These are phyloP conservation scores for Septoria petroselini DNA, from an alignment of 2,329 filamentous ascomycete species.

Conservation along the genomic window DNA sequence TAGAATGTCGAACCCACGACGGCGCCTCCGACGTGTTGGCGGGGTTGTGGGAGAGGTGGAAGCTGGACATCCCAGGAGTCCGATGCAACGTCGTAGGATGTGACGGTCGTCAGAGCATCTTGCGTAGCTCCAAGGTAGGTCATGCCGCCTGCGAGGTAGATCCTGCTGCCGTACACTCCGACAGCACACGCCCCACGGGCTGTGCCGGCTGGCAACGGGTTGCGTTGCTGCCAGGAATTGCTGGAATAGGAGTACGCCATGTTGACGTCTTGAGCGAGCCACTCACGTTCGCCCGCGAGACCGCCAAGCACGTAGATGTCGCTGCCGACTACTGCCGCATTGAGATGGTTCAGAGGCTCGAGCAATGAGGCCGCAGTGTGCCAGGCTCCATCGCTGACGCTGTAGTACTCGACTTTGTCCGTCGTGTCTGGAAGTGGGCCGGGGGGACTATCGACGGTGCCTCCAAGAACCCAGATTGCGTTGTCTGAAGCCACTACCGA, in stretches of 20 bases:
- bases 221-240: slow-evolving; percentile 2
- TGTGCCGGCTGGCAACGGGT: slow-evolving; percentile 7
- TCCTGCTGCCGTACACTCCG: slow-evolving; percentile 7
- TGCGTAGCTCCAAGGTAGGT: slow-evolving; percentile 2
- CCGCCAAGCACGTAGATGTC: slow-evolving; percentile 12
- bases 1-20: slow-evolving; percentile 12
- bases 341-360: slow-evolving; percentile 11
- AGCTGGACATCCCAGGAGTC: slow-evolving; percentile 9
- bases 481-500: slow-evolving; percentile 7
- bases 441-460: neutral
- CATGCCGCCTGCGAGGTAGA: slow-evolving; percentile 18
- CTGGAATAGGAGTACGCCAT: slow-evolving; percentile 1
- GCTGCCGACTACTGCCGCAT: slow-evolving; percentile 5
- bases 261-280: slow-evolving; percentile 6
- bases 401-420: slow-evolving; percentile 12
- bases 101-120: slow-evolving; percentile 9
- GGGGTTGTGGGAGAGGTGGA: slow-evolving; percentile 9
- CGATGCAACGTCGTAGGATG: slow-evolving; percentile 7
- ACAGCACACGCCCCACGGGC: slow-evolving; percentile 15
- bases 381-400: slow-evolving; percentile 4
- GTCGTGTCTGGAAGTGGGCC: neutral
- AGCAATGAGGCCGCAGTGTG: slow-evolving; percentile 7
- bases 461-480: slow-evolving; percentile 13
- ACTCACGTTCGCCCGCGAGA: neutral
- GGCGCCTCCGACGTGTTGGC: slow-evolving; percentile 13